These are phyloP conservation scores for Rhodotorula sp. DNA, from an alignment of 1,284 basidiomycete species.

Conservation along the genomic window DNA sequence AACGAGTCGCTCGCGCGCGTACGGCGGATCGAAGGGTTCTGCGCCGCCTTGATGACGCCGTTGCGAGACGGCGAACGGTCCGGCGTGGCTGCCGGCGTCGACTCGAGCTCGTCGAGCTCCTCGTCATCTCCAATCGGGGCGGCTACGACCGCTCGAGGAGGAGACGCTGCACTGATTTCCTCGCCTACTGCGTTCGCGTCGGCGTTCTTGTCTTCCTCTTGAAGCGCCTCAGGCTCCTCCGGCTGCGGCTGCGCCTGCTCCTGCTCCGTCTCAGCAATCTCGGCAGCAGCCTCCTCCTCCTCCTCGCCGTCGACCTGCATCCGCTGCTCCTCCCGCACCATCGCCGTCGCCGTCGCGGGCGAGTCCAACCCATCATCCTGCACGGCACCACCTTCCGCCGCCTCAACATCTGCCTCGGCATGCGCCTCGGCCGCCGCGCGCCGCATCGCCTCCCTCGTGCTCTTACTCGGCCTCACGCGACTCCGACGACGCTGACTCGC, in stretches of 20 bases:
- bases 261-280: background rate
- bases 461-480: background rate
- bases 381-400: too few species aligned
- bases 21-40: background rate
- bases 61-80: background rate
- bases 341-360: background rate
- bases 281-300: background rate
- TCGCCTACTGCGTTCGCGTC: too few species aligned
- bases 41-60: background rate
- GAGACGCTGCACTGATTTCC: too few species aligned
- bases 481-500: background rate
- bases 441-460: background rate
- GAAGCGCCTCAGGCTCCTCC: background rate
- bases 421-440: constrained; percentile 8
- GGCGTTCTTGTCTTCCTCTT: too few species aligned
- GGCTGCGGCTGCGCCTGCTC: background rate
- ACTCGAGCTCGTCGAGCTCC: constrained; percentile 5
- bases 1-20: background rate
- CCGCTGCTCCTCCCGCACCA: background rate
- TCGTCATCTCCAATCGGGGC: background rate
- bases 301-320: constrained; percentile 11
- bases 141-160: background rate
- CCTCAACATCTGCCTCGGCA: background rate
- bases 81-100: constrained; percentile 3
- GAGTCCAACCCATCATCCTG: too few species aligned